Conservation (phyloP, 352 stramenopile genomes). For the Phytophthora europaea region DNA sequence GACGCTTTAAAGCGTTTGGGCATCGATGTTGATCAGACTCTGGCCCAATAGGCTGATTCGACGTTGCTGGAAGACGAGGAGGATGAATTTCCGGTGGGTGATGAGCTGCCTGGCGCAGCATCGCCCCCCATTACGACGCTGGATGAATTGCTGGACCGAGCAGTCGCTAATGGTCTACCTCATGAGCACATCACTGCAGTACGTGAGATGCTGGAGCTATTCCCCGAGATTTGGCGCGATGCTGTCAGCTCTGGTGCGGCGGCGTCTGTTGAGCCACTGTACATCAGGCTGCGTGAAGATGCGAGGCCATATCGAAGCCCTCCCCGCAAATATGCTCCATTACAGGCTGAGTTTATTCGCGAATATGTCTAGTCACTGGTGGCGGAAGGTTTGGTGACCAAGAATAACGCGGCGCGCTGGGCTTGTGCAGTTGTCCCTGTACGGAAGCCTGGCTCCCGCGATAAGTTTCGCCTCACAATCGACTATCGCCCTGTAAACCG, state of each 20-base stretch:
- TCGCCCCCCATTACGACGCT: background rate
- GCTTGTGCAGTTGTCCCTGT: conserved; percentile 7
- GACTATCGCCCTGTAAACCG: background rate
- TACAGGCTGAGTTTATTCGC: conserved; percentile 13
- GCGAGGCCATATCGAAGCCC: background rate
- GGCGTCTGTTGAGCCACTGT: conserved; percentile 3
- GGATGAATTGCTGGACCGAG: background rate
- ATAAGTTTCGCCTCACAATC: background rate
- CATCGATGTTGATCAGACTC: conserved; percentile 15
- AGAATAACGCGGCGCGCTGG: conserved; percentile 15
- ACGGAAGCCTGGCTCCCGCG: background rate
- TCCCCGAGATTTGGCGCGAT: conserved; percentile 1
- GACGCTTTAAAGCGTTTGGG: conserved; percentile 2
- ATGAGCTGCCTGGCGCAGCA: background rate
- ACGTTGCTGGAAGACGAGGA: background rate
- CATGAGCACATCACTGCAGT: background rate
- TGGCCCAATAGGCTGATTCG: background rate
- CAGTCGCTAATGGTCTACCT: background rate
- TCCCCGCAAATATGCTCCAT: conserved; percentile 7
- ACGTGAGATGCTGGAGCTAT: background rate
- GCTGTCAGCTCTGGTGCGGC: background rate
- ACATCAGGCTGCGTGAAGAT: background rate
- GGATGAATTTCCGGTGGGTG: conserved; percentile 14
- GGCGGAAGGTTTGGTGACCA: background rate
- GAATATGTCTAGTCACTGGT: conserved; percentile 16